Base-by-base conservation (phyloP, 805 yeast genomes). In the Yarrowia bubula region DNA sequence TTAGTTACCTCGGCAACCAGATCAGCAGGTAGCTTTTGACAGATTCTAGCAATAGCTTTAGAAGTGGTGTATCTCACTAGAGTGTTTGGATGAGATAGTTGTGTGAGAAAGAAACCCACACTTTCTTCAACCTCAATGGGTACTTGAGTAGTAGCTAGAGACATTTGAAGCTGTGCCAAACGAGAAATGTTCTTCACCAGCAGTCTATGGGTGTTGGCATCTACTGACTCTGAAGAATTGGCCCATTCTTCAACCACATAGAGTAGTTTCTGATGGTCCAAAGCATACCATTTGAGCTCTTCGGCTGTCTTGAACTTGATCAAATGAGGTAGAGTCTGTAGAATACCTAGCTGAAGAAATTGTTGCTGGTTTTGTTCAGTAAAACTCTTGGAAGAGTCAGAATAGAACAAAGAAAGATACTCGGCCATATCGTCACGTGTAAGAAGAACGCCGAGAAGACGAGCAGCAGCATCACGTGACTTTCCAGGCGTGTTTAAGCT, bases 61-160 rank as follows among this genome's bases (percentile, higher is more conserved):
- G 97, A 89, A 38, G 87, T 77, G 0, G 84, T 77, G 68, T 86
- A 86, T 63, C 97, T 76, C 2, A 87, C 81, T 1, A 77, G 33
- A 10, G 65, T 61, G 46, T 38, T 39, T 13, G 37, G 46, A 38
- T 46, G 46, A 10, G 46, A 15, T 7, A 61, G 10, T 28, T 43
- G 50, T 6, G 35, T n/a, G n/a, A 58, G 22, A 33, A 58, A 58
- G 28, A 22, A 44, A 2, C 51, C 64, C n/a, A 58, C 51, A 4
- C 37, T 33, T 6, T 58, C 32, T 14, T 58, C 64, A 4, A 58
- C 64, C 35, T 58, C 64, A n/a, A 35, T 17, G 10, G 64, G 64
- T 1, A 58, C 51, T 18, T 58, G 43, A 4, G 42, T 37, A 5
- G 50, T 35, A 1, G 51, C 39, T 9, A 44, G 17, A 35, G 51